These are phyloP conservation scores for Alternaria longipes DNA, from an alignment of 2,329 filamentous ascomycete genomes.

Conservation along the genomic window DNA sequence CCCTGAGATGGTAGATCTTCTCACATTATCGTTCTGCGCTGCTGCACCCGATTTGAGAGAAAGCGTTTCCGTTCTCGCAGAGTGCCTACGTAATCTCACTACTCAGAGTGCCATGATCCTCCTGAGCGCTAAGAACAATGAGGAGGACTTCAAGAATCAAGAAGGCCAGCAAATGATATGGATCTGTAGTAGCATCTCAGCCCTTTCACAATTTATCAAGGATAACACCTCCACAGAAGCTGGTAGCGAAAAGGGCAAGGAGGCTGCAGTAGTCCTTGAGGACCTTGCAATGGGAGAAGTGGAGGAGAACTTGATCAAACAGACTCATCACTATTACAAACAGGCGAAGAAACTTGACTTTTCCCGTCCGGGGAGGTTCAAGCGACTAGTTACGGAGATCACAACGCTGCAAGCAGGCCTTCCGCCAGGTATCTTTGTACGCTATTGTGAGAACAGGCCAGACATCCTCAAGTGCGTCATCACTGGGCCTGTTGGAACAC, in stretches of 20 bases:
- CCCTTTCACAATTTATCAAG: conserved; percentile 37
- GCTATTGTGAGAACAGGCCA: conserved; percentile 56
- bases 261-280: neutral
- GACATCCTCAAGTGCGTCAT: conserved; percentile 64
- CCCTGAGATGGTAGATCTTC: conserved; percentile 47
- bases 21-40: conserved; percentile 44
- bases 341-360: conserved; percentile 16
- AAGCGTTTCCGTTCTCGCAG: conserved; percentile 33
- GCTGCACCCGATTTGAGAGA: conserved; percentile 7
- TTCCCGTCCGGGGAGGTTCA: conserved; percentile 56
- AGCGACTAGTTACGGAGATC: conserved; percentile 54
- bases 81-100: conserved; percentile 38
- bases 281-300: conserved; percentile 39
- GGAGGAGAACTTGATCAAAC: conserved; percentile 51
- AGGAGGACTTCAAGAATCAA: conserved; percentile 29
- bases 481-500: conserved; percentile 60
- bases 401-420: conserved; percentile 57
- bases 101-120: conserved; percentile 35
- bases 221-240: neutral
- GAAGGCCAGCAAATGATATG: conserved; percentile 43
- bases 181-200: conserved; percentile 46
- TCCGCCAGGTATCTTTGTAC: conserved; percentile 62
- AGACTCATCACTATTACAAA: conserved; percentile 29
- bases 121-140: conserved; percentile 25
- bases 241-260: neutral